phyloP scores from a whole-genome alignment of 371 early-diverging fungal species.

The Mortierella sp. region DNA sequence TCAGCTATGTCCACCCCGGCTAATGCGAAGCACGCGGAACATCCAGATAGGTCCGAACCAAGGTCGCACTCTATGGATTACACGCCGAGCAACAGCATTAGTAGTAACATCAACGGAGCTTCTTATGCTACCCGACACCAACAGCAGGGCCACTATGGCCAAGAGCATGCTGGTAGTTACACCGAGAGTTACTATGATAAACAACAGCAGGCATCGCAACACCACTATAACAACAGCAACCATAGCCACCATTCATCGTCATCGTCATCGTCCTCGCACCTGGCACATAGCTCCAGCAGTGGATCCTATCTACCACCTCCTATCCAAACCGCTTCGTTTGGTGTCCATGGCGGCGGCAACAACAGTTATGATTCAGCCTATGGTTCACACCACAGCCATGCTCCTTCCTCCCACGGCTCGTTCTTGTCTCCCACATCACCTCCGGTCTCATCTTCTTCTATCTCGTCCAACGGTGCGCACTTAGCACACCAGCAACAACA shows the following conservation, averaged over 20 bases:
- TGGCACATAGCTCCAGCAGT: conserved; percentile 29
- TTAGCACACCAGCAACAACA: conserved; percentile 12
- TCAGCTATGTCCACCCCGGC: conserved; percentile 21
- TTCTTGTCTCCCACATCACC: conserved; percentile 34
- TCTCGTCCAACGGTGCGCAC: conserved; percentile 28
- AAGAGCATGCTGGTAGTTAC: conserved; percentile 23
- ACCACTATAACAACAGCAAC: conserved; percentile 16
- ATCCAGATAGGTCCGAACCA: conserved; percentile 37
- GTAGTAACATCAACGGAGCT: conserved; percentile 5
- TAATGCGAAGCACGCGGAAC: conserved; percentile 19
- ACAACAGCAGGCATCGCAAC: conserved; percentile 17
- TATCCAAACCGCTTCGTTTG: conserved; percentile 26
- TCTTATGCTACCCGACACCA: conserved; percentile 26
- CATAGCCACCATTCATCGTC: conserved; percentile 36
- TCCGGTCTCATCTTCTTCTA: conserved; percentile 13
- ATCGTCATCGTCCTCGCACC: conserved; percentile 28
- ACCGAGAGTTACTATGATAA: conserved; percentile 25
- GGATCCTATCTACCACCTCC: conserved; percentile 33
- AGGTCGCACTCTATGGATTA: conserved; percentile 33
- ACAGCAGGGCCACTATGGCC: conserved; percentile 19
- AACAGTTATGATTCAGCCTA: conserved; percentile 10
- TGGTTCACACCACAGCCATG: conserved; percentile 21
- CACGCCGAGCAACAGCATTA: conserved; percentile 1
- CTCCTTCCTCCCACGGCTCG: conserved; percentile 15
- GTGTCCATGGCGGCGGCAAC: conserved; percentile 17